phyloP scores from a whole-genome alignment of 495 filamentous ascomycete genomes.

The Trichoderma gamsii region DNA sequence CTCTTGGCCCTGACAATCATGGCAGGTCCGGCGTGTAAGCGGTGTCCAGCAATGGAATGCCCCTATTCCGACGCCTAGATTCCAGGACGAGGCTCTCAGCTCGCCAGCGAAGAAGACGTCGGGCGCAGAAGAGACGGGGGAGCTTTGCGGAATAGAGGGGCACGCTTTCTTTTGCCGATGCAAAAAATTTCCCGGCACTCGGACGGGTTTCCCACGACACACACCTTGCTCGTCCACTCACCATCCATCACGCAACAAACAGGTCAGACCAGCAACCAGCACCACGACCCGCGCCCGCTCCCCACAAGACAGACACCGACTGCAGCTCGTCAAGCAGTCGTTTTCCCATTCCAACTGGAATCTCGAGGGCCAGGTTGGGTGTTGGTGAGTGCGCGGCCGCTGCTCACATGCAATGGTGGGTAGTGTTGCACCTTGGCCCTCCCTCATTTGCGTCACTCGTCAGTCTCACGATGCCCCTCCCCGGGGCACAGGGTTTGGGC shows the following conservation, averaged over 20 bases:
- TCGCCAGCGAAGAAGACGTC: background rate
- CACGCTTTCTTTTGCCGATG: background rate
- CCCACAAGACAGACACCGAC: conserved; percentile 7
- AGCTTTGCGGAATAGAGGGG: background rate
- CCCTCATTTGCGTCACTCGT: conserved; percentile 7
- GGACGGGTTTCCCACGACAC: conserved; percentile 7
- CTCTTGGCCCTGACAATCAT: conserved; percentile 8
- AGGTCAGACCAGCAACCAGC: background rate
- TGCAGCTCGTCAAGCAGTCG: background rate
- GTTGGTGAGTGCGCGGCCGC: background rate
- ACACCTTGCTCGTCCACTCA: conserved; percentile 6
- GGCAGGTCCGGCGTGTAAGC: background rate
- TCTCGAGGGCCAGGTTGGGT: background rate
- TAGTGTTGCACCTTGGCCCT: background rate
- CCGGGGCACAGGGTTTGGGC: background rate
- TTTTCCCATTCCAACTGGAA: background rate
- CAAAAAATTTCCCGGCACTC: conserved; percentile 14
- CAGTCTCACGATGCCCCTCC: background rate
- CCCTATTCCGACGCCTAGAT: background rate
- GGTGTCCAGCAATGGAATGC: background rate
- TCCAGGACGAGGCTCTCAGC: background rate
- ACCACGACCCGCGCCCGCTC: conserved; percentile 3
- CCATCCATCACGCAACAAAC: conserved; percentile 4
- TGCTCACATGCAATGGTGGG: conserved; percentile 3
- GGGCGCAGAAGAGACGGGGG: background rate